Evolutionary conservation across 2,329 filamentous ascomycete species (phyloP), one percentile per base, ranked within the genome.

Genomic region (Aspergillus eucalypticola): DNA sequence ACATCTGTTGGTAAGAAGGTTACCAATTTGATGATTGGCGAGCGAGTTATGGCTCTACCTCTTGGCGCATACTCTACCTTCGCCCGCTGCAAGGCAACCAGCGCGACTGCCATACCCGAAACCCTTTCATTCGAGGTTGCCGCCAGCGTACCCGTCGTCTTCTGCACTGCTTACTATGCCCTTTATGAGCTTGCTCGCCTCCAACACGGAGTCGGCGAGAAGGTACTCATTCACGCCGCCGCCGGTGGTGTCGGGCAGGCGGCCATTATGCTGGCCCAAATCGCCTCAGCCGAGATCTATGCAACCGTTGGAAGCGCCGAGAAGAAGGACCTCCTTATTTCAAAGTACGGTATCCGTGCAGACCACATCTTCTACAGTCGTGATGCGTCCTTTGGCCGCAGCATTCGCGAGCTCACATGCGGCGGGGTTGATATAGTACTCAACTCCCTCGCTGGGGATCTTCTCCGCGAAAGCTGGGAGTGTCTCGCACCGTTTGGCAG

Each of bases 401-500:
- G 41, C 21, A 8, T 44, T 17, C 8, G 71, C 69, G 1, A 35
- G 32, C 32, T 35, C 32, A 35, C 32, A 13, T 11, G 32, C 11
- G 32, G 32, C 10, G 32, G 32, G 10, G 32, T 35, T 11, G 32
- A 35, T 11, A 35, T 35, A 11, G 32, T 35, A 13, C 4, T 35
- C 32, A 35, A 35, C 32, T 35, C 32, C 32, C 32, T 35, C 4
- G 32, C 32, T 35, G 32, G 32, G 32, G 71, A 73, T 55, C 64
- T 67, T 15, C 54, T 73, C 25, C 65, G 67, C 39, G 67, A 65
- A 10, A 70, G 67, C 0, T 73, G 69, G 41, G 66, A 68, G 8
- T 71, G 68, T 17, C 56, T 74, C 27, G 71, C 70, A 8, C 67
- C 69, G 0, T 73, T 74, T 51, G 72, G 72, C 13, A 60, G 72